Evolutionary conservation across 768 basidiomycete genomes (phyloP).

Genomic region (Boletus tylopilopsis): DNA sequence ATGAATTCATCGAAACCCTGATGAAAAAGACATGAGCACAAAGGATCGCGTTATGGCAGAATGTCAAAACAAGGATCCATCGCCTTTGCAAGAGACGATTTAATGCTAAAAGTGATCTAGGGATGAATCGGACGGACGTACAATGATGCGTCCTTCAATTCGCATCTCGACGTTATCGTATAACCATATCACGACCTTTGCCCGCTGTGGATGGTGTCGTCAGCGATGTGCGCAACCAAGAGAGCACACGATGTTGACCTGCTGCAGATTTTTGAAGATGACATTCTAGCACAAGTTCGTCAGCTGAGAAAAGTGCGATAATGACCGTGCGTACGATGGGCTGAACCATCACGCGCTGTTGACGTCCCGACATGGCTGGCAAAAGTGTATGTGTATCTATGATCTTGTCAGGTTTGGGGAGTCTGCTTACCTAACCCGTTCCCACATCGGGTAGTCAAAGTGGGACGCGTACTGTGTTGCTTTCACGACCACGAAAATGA

Average conservation of each 20-base stretch:
- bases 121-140: slow-evolving; percentile 44
- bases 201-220: slow-evolving; percentile 47
- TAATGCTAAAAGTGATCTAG: slow-evolving; percentile 35
- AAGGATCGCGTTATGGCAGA: not conserved
- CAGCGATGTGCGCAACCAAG: slow-evolving; percentile 7
- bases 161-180: slow-evolving; percentile 97
- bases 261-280: slow-evolving; percentile 96
- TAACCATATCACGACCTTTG: slow-evolving; percentile 89
- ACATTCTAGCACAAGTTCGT: slow-evolving; percentile 61
- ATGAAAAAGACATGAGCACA: slow-evolving; percentile 21
- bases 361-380: slow-evolving; percentile 81
- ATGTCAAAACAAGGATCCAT: slow-evolving; percentile 13
- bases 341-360: slow-evolving; percentile 98
- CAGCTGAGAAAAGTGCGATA: not conserved
- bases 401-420: too few relatives aligned
- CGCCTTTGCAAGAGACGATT: slow-evolving; percentile 39
- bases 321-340: slow-evolving; percentile 83
- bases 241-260: slow-evolving; percentile 40
- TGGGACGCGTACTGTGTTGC: slow-evolving; percentile 16
- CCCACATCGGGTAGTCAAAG: slow-evolving; percentile 16
- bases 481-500: slow-evolving; percentile 19
- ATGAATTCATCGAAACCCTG: slow-evolving; percentile 99
- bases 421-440: slow-evolving; percentile 21
- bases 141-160: slow-evolving; percentile 93
- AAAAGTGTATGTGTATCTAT: not conserved